Evolutionary conservation across 805 yeast genomes (phyloP).

Genomic region (Suhomyces faveliae): DNA sequence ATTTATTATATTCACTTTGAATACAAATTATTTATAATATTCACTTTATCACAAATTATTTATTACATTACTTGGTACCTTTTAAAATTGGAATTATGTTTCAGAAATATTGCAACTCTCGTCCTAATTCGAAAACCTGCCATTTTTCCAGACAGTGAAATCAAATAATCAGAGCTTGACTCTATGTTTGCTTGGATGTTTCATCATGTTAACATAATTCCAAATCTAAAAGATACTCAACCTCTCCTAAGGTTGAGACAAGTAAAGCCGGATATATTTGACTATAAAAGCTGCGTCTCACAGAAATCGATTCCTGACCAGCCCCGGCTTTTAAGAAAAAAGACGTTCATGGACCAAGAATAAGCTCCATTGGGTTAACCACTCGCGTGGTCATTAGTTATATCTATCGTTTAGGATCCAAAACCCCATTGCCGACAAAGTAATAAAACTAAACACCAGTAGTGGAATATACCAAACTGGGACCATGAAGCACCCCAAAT

Average conservation of each 20-base stretch:
- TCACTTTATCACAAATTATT: no score
- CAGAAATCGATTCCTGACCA: constrained; percentile 10
- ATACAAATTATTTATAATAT: no score
- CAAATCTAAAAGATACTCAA: constrained; percentile 20
- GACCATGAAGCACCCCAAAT: constrained; percentile 7
- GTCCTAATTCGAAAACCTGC: constrained; percentile 48
- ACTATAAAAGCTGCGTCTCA: constrained; percentile 49
- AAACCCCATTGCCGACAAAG: constrained; percentile 61
- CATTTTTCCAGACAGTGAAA: constrained; percentile 49
- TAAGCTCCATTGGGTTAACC: constrained; percentile 85
- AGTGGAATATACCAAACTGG: constrained; percentile 16
- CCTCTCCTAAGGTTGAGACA: constrained; percentile 20
- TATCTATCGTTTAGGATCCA: constrained; percentile 68
- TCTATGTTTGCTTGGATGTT: constrained; percentile 76
- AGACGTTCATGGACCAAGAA: constrained; percentile 67
- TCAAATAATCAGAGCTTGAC: constrained; percentile 72
- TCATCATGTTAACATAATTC: constrained; percentile 55
- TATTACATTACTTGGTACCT: not conserved
- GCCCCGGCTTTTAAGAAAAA: constrained; percentile 15
- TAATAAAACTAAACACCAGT: constrained; percentile 18
- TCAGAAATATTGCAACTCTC: constrained; percentile 58
- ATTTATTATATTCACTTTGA: no score
- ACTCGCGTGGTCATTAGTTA: constrained; percentile 54
- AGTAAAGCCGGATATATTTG: constrained; percentile 59
- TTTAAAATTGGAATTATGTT: not conserved